These are phyloP conservation scores for Skeletonema potamos DNA, from an alignment of 108 stramenopile species.

Conservation along the genomic window DNA sequence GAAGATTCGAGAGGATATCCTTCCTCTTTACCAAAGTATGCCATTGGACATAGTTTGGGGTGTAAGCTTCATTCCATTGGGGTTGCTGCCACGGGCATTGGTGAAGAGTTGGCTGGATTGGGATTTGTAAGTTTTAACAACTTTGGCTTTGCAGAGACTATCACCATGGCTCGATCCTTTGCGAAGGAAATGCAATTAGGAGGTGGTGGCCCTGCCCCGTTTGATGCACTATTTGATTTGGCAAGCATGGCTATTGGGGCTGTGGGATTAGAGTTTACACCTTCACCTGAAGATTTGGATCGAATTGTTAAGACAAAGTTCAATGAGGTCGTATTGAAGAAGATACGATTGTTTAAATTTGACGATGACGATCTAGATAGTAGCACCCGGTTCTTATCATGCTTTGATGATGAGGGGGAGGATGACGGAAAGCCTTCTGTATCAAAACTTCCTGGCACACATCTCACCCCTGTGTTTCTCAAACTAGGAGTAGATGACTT, in stretches of 20 bases:
- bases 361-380: slow-evolving; percentile 78
- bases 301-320: slow-evolving; percentile 65
- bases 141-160: slow-evolving; percentile 72
- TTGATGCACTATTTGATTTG: slow-evolving; percentile 66
- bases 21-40: slow-evolving; percentile 52
- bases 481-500: slow-evolving; percentile 62
- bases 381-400: slow-evolving; percentile 50
- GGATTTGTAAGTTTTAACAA: slow-evolving; percentile 80
- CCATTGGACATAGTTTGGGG: slow-evolving; percentile 70
- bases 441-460: slow-evolving; percentile 63
- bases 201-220: slow-evolving; percentile 13
- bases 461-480: slow-evolving; percentile 79
- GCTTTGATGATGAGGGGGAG: slow-evolving; percentile 15
- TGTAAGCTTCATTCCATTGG: slow-evolving; percentile 73
- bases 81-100: slow-evolving; percentile 66
- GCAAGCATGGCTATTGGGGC: slow-evolving; percentile 68
- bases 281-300: slow-evolving; percentile 58
- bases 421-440: too few species aligned
- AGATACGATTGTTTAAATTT: slow-evolving; percentile 74
- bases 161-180: slow-evolving; percentile 66
- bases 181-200: slow-evolving; percentile 57
- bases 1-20: slow-evolving; percentile 59
- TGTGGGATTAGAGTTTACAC: slow-evolving; percentile 78
- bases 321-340: slow-evolving; percentile 49
- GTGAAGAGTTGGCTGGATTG: slow-evolving; percentile 58